Base-by-base conservation (phyloP, 768 basidiomycete species). In the Hericium alpestre region DNA sequence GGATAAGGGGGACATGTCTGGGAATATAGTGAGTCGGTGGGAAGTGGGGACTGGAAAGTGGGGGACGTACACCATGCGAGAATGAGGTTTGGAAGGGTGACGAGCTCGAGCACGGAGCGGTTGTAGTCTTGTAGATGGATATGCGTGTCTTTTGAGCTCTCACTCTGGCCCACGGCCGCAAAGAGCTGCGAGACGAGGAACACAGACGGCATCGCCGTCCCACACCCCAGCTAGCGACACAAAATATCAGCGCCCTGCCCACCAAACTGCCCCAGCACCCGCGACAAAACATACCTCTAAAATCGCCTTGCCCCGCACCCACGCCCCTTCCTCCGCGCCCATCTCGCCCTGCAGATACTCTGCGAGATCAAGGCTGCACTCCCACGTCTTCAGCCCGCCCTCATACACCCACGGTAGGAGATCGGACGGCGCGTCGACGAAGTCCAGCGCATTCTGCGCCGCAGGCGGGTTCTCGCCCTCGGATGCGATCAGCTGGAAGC, bases 321-420 rank as follows among this genome's bases (percentile, higher is more conserved):
- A 65, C 38, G 65, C 66, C 27, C 63, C 50, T 4, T 57, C 53
- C 27, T 63, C 63, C 18, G 65, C 55, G 27, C 61, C 27, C 64
- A 48, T 75, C 59, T 9, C 54, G 20, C 69, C 63, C 55, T 76
- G 72, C 12, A 90, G 32, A 62, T 84, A 86, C 38, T 80, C 76
- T 0, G 88, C 89, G 2, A 98, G 75, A 68, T 98, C 95, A 13
- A 93, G 70, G 51, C 90, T 88, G 62, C 92, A 95, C 69, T 99
- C 95, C 95, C 95, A 99, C 1, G 93, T 97, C 71, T 98, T 97
- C 53, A 98, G 69, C 5, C 95, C 95, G 20, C 95, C 95, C 72
- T 99, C 95, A 63, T 99, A 98, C 0, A 93, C 77, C 1, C 93
- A 86, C 2, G 93, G 88, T 3, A 97, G 82, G 13, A 99, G 80